A percentile compares a stretch with the other conserved stretches of the same genome.
phyloP scores from a whole-genome alignment of 169 alveolate species.

The Plasmodium sp. region DNA sequence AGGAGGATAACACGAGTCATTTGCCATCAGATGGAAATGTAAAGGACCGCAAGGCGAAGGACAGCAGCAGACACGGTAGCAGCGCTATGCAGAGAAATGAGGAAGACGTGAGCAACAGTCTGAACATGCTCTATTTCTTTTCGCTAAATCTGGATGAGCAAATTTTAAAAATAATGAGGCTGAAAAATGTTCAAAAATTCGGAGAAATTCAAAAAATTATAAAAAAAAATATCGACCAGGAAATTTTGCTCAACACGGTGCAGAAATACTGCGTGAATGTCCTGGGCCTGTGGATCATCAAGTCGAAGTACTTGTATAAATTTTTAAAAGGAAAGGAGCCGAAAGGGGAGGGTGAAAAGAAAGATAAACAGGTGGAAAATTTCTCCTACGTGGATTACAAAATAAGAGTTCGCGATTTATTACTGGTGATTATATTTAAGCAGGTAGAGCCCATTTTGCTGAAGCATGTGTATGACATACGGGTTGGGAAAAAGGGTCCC shows the following conservation, averaged over 20 bases:
- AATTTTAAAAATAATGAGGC: constrained; percentile 41
- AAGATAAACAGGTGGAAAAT: not conserved
- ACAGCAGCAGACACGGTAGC: not conserved
- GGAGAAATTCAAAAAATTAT: constrained; percentile 42
- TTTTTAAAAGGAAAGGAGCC: constrained; percentile 64
- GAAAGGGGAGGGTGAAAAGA: constrained; percentile 15
- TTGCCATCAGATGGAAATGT: not conserved
- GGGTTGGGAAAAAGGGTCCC: not conserved
- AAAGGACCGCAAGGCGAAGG: constrained; percentile 11
- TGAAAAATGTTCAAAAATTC: constrained; percentile 68
- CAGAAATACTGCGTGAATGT: constrained; percentile 61
- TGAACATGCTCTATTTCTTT: constrained; percentile 58
- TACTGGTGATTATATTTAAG: constrained; percentile 46
- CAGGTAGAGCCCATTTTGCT: constrained; percentile 60
- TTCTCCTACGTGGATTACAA: constrained; percentile 71
- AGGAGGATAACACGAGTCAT: not conserved
- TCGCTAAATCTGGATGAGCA: constrained; percentile 72
- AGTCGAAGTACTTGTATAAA: constrained; percentile 75
- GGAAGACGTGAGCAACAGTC: constrained; percentile 17
- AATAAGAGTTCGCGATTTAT: constrained; percentile 59
- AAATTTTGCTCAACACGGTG: constrained; percentile 7
- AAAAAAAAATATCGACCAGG: constrained; percentile 26
- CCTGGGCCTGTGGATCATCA: constrained; percentile 65
- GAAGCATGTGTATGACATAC: constrained; percentile 19
- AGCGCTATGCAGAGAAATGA: not conserved